Evolutionary conservation across 352 stramenopile species (phyloP).

Genomic region (Globisporangium nodosum): DNA sequence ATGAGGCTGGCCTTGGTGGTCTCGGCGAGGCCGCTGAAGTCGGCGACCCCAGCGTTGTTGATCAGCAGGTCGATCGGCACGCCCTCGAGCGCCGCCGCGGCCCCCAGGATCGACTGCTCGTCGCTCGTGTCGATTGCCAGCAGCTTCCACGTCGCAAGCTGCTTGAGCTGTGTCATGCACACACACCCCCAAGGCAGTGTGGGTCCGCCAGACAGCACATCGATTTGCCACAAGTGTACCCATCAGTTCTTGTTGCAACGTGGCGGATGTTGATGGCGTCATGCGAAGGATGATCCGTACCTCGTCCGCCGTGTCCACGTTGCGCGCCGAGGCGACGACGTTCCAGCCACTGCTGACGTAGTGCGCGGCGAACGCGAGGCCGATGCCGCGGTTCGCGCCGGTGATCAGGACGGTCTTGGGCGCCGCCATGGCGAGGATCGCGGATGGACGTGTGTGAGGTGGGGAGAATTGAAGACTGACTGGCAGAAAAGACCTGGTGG

Average conservation of each 20-base stretch:
- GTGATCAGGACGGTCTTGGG: conserved; percentile 33
- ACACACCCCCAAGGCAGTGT: too few relatives aligned
- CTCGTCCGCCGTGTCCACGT: conserved; percentile 13
- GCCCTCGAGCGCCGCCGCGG: conserved; percentile 30
- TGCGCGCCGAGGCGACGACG: conserved; percentile 20
- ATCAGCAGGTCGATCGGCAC: conserved; percentile 60
- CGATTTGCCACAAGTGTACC: not conserved
- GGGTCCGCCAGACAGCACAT: too few relatives aligned
- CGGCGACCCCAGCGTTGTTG: conserved; percentile 60
- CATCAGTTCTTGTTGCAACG: too few relatives aligned
- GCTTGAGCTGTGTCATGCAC: conserved; percentile 17
- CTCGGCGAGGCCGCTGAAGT: conserved; percentile 18
- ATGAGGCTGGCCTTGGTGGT: conserved; percentile 53
- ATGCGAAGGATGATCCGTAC: not conserved
- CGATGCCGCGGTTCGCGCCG: conserved; percentile 28
- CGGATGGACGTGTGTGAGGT: too few relatives aligned
- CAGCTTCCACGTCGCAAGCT: conserved; percentile 37
- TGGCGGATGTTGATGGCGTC: too few relatives aligned
- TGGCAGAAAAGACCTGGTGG: too few relatives aligned
- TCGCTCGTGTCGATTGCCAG: conserved; percentile 44
- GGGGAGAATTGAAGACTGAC: too few relatives aligned
- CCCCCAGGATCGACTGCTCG: conserved; percentile 40
- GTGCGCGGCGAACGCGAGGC: conserved; percentile 24
- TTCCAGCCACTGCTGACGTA: conserved; percentile 26
- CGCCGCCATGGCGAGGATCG: conserved; percentile 4